Conservation (phyloP, 805 yeast species). For the Ogataea philodendri region DNA sequence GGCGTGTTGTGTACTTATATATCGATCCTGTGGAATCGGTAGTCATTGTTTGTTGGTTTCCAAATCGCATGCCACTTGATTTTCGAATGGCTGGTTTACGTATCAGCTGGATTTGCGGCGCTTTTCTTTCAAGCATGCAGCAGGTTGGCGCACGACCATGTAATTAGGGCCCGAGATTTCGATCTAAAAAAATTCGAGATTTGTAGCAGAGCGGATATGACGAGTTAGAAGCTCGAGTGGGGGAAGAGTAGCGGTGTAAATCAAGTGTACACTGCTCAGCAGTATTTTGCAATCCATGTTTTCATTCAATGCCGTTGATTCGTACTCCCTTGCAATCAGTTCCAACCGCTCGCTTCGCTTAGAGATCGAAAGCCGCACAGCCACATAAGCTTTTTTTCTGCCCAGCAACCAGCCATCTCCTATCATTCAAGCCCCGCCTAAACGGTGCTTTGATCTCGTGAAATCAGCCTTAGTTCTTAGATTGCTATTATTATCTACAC, state of each 20-base stretch:
- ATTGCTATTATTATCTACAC: too few relatives aligned
- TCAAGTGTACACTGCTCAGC: too few relatives aligned
- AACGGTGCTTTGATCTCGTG: conserved; percentile 3
- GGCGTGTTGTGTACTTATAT: conserved; percentile 5
- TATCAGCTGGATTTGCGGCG: conserved; percentile 11
- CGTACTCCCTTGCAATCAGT: too few relatives aligned
- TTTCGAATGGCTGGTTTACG: conserved; percentile 20
- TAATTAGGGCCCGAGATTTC: conserved; percentile 1
- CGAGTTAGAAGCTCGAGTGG: neutral
- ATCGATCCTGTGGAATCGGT: conserved; percentile 5
- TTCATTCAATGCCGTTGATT: too few relatives aligned
- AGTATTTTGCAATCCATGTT: too few relatives aligned
- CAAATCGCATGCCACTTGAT: neutral
- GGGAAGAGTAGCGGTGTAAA: too few relatives aligned
- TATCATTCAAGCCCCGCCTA: too few relatives aligned
- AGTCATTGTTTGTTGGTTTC: neutral
- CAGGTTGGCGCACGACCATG: conserved; percentile 16
- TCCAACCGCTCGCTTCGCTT: conserved; percentile 1
- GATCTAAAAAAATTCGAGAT: conserved; percentile 2
- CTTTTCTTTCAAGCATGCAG: conserved; percentile 9
- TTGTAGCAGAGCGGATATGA: conserved; percentile 1
- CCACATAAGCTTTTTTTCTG: conserved; percentile 1
- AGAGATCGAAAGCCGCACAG: conserved; percentile 5
- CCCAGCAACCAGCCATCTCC: conserved; percentile 10
- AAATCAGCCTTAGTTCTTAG: neutral